Percentiles rank a stretch among this genome's conserved stretches.
Evolutionary conservation across 169 alveolate species (phyloP).

Genomic region (Plasmodium ovale): DNA sequence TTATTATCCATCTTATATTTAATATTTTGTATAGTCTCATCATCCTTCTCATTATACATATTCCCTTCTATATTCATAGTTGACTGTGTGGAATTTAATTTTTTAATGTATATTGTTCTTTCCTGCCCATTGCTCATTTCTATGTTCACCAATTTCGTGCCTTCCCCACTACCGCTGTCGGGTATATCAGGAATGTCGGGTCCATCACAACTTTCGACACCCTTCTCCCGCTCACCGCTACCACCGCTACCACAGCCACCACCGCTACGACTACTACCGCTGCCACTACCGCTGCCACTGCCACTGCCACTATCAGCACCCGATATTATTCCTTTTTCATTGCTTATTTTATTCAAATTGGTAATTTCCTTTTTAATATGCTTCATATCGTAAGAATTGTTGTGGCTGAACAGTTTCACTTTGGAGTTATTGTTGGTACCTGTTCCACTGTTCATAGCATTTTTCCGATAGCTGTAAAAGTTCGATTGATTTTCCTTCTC

Average conservation of each 20-base stretch:
- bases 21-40: not conserved
- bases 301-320: not conserved
- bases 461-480: not conserved
- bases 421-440: not conserved
- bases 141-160: too few relatives aligned
- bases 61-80: slow-evolving; percentile 54
- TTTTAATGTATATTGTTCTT: slow-evolving; percentile 18
- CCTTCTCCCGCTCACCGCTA: too few relatives aligned
- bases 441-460: not conserved
- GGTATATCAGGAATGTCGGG: too few relatives aligned
- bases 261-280: not conserved
- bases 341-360: slow-evolving; percentile 1
- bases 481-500: not conserved
- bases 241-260: too few relatives aligned
- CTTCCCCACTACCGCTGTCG: too few relatives aligned
- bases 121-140: too few relatives aligned
- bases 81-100: slow-evolving; percentile 53
- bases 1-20: not conserved
- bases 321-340: slow-evolving; percentile 1
- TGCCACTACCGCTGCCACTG: not conserved
- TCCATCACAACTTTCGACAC: too few relatives aligned
- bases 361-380: not conserved
- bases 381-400: not conserved
- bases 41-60: not conserved
- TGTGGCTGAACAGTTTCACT: not conserved